Evolutionary conservation across 306 rosid species (phyloP).

Genomic region (Medicago arabica): DNA sequence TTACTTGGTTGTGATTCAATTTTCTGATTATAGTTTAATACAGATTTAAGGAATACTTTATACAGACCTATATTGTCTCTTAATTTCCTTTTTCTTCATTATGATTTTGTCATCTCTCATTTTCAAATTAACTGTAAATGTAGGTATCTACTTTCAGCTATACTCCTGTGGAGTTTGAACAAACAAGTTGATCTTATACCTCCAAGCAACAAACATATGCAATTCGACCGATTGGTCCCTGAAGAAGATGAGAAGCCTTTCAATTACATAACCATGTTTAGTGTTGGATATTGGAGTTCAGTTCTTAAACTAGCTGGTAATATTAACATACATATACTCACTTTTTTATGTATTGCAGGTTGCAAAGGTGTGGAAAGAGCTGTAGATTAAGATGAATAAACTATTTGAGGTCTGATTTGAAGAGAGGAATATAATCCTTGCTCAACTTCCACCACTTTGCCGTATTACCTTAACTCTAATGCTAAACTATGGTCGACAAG

Average conservation of each 20-base stretch:
- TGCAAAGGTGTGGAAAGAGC: constrained; percentile 96
- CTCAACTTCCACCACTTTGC: no score
- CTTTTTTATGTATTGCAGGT: constrained; percentile 55
- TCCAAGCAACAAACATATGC: constrained; percentile 72
- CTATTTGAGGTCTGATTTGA: constrained; percentile 91
- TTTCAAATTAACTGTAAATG: constrained; percentile 31
- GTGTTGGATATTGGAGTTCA: constrained; percentile 97
- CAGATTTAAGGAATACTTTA: constrained; percentile 12
- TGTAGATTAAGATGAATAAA: constrained; percentile 97
- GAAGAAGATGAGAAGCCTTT: constrained; percentile 98
- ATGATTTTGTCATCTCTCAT: constrained; percentile 16
- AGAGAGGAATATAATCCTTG: constrained; percentile 96
- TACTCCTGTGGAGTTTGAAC: constrained; percentile 77
- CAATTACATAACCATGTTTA: constrained; percentile 81
- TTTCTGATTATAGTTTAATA: constrained; percentile 12
- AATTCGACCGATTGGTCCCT: constrained; percentile 87
- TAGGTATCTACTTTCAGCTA: constrained; percentile 73
- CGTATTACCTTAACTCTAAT: no score
- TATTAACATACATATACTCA: neutral
- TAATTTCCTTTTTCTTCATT: constrained; percentile 21
- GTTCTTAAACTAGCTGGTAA: constrained; percentile 92
- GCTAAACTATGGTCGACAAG: no score
- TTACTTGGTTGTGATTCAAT: constrained; percentile 16
- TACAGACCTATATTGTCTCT: constrained; percentile 23
- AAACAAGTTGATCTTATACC: constrained; percentile 73